These are phyloP conservation scores for Thinopyrum elongatum DNA, from an alignment of 176 grass and related monocot genomes.

Conservation along the genomic window DNA sequence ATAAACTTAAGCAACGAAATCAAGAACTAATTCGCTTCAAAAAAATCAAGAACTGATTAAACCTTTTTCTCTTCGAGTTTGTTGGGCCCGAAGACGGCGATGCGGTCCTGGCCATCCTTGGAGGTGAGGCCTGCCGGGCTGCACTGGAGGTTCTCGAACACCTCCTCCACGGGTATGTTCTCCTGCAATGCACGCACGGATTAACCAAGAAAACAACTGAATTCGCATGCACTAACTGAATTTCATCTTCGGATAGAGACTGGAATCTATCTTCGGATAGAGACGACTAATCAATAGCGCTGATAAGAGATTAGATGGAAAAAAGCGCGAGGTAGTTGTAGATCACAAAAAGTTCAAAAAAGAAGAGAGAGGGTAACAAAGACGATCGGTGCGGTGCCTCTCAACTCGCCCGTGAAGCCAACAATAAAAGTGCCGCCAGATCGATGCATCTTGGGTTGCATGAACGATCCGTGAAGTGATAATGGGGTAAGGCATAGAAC, in stretches of 20 bases:
- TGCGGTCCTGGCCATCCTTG: constrained; percentile 52
- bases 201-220: not conserved
- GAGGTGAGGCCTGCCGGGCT: constrained; percentile 48
- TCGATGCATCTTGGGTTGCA: not conserved
- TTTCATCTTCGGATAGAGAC: not conserved
- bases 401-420: constrained; percentile 22
- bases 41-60: too few relatives aligned
- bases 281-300: not conserved
- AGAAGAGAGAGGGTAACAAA: not conserved
- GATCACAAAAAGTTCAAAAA: constrained; percentile 14
- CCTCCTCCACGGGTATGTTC: constrained; percentile 83
- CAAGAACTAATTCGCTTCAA: not conserved
- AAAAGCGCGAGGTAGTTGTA: constrained; percentile 14
- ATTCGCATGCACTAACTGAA: not conserved
- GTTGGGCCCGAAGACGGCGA: constrained; percentile 83
- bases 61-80: constrained; percentile 98
- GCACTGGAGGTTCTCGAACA: constrained; percentile 80
- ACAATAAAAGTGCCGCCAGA: not conserved
- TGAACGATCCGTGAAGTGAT: not conserved
- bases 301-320: not conserved
- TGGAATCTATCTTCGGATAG: not conserved
- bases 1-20: not conserved
- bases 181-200: constrained; percentile 48
- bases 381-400: not conserved
- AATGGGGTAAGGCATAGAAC: not conserved